Evolutionary conservation across 331 rosid genomes (phyloP).

Genomic region (Telfairia occidentalis): DNA sequence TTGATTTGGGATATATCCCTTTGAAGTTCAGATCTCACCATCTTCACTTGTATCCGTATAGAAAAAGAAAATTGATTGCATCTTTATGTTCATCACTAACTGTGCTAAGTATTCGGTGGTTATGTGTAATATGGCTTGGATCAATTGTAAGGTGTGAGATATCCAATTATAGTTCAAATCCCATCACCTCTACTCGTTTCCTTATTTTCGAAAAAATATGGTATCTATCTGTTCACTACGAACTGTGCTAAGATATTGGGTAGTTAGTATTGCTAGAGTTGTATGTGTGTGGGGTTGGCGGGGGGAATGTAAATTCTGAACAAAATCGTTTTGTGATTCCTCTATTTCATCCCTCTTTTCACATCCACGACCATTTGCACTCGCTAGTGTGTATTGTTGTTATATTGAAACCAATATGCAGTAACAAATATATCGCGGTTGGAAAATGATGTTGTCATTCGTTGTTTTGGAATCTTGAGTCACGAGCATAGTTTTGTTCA

Average conservation of each 20-base stretch:
- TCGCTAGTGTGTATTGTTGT: background rate
- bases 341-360: too few relatives aligned
- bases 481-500: background rate
- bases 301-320: too few relatives aligned
- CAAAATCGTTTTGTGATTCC: too few relatives aligned
- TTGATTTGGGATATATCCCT: too few relatives aligned
- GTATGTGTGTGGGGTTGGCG: too few relatives aligned
- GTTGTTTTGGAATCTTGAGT: background rate
- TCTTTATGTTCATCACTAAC: background rate
- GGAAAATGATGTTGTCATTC: background rate
- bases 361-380: background rate
- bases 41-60: too few relatives aligned
- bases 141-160: background rate
- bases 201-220: background rate
- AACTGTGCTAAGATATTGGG: background rate
- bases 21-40: too few relatives aligned
- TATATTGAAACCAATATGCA: background rate
- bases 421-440: background rate
- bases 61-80: too few relatives aligned
- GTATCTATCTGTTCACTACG: background rate
- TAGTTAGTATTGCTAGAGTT: too few relatives aligned
- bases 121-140: background rate
- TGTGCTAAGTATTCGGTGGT: background rate
- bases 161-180: background rate
- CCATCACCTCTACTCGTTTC: background rate